Evolutionary conservation across 352 stramenopile genomes (phyloP), one percentile per base, ranked within the genome.

Genomic region (Phytopythium litorale): DNA sequence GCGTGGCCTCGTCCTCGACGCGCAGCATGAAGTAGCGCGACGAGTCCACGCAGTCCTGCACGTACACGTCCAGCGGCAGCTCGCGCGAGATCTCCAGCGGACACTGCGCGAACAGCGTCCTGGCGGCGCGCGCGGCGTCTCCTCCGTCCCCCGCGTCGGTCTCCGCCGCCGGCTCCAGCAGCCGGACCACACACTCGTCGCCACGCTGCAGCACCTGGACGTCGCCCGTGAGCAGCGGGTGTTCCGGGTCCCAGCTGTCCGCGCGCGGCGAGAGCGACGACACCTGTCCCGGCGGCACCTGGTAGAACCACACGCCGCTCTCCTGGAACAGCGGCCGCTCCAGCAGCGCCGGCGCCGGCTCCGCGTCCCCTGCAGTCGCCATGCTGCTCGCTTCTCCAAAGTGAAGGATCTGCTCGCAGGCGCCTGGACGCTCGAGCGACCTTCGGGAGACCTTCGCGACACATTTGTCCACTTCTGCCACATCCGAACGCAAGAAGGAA

Each of bases 11-110:
- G 65, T 96, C 87, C 59, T 92, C 85, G 56, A 93, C 78, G 57
- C 87, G 87, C 19, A 96, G 35, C 80, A 96, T 92, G 38, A 96
- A 96, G 68, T 96, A 96, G 32, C 87, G 83, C 54, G 87, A 96
- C 56, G 87, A 94, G 65, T 96, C 87, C 52, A 89, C 83, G 51
- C 84, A 96, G 65, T 96, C 85, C 50, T 94, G 87, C 19, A 96
- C 78, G 64, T 91, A 94, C 46, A 87, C 70, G 40, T 89, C 81
- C 30, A 96, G 72, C 37, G 70, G 16, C 30, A 87, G 67, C 28
- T 91, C 82, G 15, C 57, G 68, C 16, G 81, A 73, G 65, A 96
- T 89, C 53, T 81, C 75, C 16, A 96, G 65, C 8, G 87, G 85
- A 38, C 87, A 93, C 62, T 92, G 81, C 19, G 87, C 87, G 40